Evolutionary conservation across 257 asterid species (phyloP), one percentile per base, ranked within the genome.

Genomic region (Fraxinus americana): DNA sequence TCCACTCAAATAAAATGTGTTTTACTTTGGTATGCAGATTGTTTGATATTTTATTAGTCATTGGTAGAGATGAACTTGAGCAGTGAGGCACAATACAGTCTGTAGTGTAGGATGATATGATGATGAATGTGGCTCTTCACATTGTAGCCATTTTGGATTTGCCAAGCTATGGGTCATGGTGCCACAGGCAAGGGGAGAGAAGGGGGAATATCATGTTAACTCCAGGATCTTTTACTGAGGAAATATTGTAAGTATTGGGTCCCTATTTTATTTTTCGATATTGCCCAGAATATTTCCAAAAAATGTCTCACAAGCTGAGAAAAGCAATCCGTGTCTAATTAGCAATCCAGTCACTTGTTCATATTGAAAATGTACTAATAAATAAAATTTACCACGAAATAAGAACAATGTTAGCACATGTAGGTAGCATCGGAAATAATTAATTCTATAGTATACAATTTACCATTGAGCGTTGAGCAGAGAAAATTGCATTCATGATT

Each of bases 381-480:
- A 4, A 63, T 2, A 25, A 63, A 67, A 52, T 75, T 48, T 69
- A 39, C 34, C 66, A 65, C 73, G 34, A 81, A 67, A 54, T 4
- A 17, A 43, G 43, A 34, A 67, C 67, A 70, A 35, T 23, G 59
- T 67, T n/a, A 43, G 67, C 67, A 32, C 73, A 70, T 67, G 35
- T 70, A 12, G 52, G 52, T 43, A 73, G 66, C 23, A 68, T 41
- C 4, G 48, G 48, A 82, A 30, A 68, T 34, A 50, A 21, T 68
- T 16, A 65, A 67, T 48, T 59, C 12, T 36, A 48, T 80, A 78
- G 35, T 67, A 23, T 27, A 45, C 41, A 68, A 35, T 74, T 75
- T 88, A 94, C 98, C 99, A 89, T 89, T 71, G 94, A 90, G 77
- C 94, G 95, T 70, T 94, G 99, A 78, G 99, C 99, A 39, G 99